Evolutionary conservation across 139 green algal genomes (phyloP), one percentile per base, ranked within the genome.

Genomic region (Micromonas pusilla): DNA sequence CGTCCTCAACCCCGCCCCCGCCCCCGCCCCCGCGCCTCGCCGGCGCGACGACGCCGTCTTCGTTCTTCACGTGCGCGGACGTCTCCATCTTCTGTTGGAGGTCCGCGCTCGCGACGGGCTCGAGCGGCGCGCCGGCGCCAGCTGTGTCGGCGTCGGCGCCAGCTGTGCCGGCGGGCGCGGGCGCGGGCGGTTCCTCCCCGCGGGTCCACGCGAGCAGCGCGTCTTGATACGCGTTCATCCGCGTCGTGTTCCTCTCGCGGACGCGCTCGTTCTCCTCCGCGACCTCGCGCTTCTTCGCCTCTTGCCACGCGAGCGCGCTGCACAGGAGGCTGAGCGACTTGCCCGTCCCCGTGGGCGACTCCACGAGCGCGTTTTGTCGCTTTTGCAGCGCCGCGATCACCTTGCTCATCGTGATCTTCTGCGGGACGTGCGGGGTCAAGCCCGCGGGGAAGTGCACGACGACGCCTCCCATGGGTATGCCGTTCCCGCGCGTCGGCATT

Each of bases 251-350:
- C 66, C 33, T 34, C 26, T 36, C 36, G 26, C 13, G 13, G 5
- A 54, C 16, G 9, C 16, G 9, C 45, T 57, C 45, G 45, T 57
- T 57, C 45, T 57, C 45, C 45, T 9, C 45, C 45, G 45, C 45
- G 9, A 57, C 45, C 16, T 16, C 9, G 9, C 9, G 16, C 9
- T 16, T 9, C 25, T 78, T 25, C 62, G 16, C 20, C 33, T 78
- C 72, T 30, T 64, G 72, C 53, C 53, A 78, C 0, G 89, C 89
- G 52, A 94, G 81, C 0, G 88, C 85, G 0, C 83, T 79, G 77
- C 91, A 97, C 4, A 98, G 89, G 76, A 98, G 80, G 3, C 86
- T 88, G 20, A 97, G 83, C 16, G 92, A 97, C 79, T 98, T 98
- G 23, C 94, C 93, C 30, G 86, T 89, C 33, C 82, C 84, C 45